Base-by-base conservation (phyloP, 1,284 basidiomycete genomes). In the Rhodotorula sp. region DNA sequence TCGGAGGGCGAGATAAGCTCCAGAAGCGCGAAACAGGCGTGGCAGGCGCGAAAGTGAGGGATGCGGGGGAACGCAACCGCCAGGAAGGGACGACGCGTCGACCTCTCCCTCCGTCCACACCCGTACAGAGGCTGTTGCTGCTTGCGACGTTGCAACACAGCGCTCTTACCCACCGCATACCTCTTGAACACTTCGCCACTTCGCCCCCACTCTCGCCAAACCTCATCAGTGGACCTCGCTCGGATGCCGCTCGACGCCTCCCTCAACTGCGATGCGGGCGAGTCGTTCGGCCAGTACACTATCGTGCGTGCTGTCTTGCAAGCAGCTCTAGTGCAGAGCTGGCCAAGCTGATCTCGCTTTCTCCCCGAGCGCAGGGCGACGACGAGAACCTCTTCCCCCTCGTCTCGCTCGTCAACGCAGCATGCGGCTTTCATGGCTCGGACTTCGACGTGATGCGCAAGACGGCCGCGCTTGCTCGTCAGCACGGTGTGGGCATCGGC, bases 351-450 rank as follows among this genome's bases (percentile, higher is more conserved):
- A n/a, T 32, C 25, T 22, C 58, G 17, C 21, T 3, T n/a, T n/a
- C 10, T 13, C 32, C 17, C 13, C 12, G 37, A 9, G 22, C 22
- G 19, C 48, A 62, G 61, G 86, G 85, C 8, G 86, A 88, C 58
- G 88, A 89, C 69, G 86, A 85, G 67, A 81, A 82, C 12, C 83
- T 89, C 60, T 88, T 88, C 85, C 84, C 85, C 71, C 86, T 85
- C 3, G 87, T 89, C 50, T 86, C 88, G 74, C 81, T 88, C 32
- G 87, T 87, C 0, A 88, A 89, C 71, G 81, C 88, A 22, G 88
- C 88, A 0, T 89, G 88, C 72, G 87, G 88, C 6, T 88, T 88
- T 68, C 88, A 89, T 75, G 87, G 86, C 25, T 85, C 78, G 10
- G 80, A 81, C 69, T 80, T 78, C n/a, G 76, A 79, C 1, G 83